Evolutionary conservation across 495 filamentous ascomycete species (phyloP).

Genomic region (Hypoxylon intermedium): DNA sequence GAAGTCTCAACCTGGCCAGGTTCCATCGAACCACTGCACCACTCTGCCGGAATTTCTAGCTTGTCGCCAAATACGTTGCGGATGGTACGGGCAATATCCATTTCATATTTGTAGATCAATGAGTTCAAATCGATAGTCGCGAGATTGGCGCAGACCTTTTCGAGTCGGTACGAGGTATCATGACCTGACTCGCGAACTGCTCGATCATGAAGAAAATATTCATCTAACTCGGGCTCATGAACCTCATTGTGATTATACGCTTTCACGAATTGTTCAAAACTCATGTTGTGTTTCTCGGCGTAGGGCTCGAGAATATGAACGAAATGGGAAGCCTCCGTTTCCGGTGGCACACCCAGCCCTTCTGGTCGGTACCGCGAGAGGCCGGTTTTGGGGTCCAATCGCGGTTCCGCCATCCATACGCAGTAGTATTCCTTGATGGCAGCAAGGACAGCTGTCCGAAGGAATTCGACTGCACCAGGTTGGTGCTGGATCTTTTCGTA

Average conservation of each 20-base stretch:
- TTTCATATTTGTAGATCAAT: slow-evolving; percentile 93
- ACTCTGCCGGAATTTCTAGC: slow-evolving; percentile 79
- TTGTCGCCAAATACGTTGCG: slow-evolving; percentile 80
- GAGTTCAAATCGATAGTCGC: slow-evolving; percentile 95
- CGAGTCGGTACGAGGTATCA: slow-evolving; percentile 92
- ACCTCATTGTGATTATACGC: slow-evolving; percentile 85
- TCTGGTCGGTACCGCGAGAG: slow-evolving; percentile 88
- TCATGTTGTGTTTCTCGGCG: slow-evolving; percentile 81
- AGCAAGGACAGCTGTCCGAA: slow-evolving; percentile 78
- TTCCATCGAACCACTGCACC: slow-evolving; percentile 65
- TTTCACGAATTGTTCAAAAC: slow-evolving; percentile 78
- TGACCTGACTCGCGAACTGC: slow-evolving; percentile 96
- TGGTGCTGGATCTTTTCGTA: slow-evolving; percentile 88
- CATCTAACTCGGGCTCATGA: slow-evolving; percentile 84
- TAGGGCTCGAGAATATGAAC: slow-evolving; percentile 85
- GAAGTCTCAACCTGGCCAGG: too few species aligned
- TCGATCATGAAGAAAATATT: slow-evolving; percentile 94
- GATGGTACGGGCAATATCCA: slow-evolving; percentile 85
- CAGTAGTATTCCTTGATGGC: slow-evolving; percentile 97
- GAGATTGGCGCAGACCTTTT: slow-evolving; percentile 83
- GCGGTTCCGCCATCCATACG: slow-evolving; percentile 84
- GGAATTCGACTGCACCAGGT: slow-evolving; percentile 75
- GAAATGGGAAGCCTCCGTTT: slow-evolving; percentile 91
- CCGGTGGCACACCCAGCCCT: slow-evolving; percentile 90
- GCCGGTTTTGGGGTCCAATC: slow-evolving; percentile 79